A percentile compares a stretch with the other conserved stretches of the same genome.
Conservation (phyloP, 257 asterid species). For the Anisodus acutangulus region DNA sequence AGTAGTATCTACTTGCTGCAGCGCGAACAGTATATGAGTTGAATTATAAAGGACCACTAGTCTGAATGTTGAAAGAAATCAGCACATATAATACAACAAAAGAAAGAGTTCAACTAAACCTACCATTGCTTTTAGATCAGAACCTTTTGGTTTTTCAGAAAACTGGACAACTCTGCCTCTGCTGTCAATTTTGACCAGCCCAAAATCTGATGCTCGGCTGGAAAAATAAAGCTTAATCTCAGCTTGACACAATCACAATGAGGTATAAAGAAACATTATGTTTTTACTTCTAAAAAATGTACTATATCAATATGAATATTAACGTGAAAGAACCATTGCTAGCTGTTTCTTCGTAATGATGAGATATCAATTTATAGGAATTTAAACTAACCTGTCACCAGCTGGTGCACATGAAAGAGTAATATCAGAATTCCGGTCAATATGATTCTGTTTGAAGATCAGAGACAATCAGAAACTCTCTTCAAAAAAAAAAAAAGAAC, state of each 20-base stretch:
- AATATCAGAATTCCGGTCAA: conserved; percentile 86
- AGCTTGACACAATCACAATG: conserved; percentile 5
- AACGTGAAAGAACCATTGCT: not conserved
- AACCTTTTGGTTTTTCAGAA: conserved; percentile 83
- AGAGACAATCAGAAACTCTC: conserved; percentile 28
- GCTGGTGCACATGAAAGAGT: conserved; percentile 91
- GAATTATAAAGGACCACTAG: not conserved
- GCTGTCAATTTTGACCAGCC: conserved; percentile 87
- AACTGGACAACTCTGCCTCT: conserved; percentile 77
- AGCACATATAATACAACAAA: not conserved
- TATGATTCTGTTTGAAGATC: conserved; percentile 73
- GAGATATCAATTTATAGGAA: not conserved
- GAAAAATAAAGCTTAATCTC: conserved; percentile 33
- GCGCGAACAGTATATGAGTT: not conserved
- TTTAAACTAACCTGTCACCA: conserved; percentile 62
- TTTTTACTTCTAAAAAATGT: not conserved
- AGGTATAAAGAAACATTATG: not conserved
- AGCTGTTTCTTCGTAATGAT: not conserved
- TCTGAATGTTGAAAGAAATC: conserved; percentile 11
- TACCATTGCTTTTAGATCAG: conserved; percentile 87
- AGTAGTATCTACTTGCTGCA: conserved; percentile 88
- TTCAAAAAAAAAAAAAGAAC: not conserved
- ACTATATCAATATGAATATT: not conserved
- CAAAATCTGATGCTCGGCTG: conserved; percentile 93
- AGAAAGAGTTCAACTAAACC: conserved; percentile 26